Percentiles rank a stretch among this genome's conserved stretches.
Conservation (phyloP, 1,139 yeast species). For the Suhomyces maxii region DNA sequence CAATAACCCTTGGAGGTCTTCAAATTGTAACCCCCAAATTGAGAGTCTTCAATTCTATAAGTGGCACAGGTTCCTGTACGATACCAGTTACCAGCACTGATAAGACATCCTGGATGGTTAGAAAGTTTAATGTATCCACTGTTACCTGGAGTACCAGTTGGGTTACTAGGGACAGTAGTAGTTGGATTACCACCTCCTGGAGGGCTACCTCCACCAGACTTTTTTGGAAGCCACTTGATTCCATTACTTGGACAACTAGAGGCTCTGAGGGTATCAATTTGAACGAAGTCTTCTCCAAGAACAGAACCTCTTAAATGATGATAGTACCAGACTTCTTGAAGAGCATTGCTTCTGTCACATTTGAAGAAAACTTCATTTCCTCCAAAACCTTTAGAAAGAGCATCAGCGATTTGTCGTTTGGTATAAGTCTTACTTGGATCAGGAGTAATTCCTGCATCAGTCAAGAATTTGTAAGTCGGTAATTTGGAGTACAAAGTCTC, state of each 20-base stretch:
- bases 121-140: conserved; percentile 51
- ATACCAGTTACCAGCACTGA: conserved; percentile 85
- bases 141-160: conserved; percentile 24
- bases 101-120: conserved; percentile 71
- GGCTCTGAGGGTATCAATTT: conserved; percentile 56
- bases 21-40: conserved; percentile 71
- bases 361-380: conserved; percentile 67
- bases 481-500: conserved; percentile 62
- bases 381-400: conserved; percentile 57
- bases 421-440: conserved; percentile 61
- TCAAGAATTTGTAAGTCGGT: conserved; percentile 71
- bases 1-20: conserved; percentile 74
- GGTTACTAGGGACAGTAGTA: conserved; percentile 25
- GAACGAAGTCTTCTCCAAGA: conserved; percentile 60
- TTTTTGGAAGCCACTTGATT: conserved; percentile 74
- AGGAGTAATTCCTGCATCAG: conserved; percentile 69
- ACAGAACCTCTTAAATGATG: conserved; percentile 79
- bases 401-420: conserved; percentile 60
- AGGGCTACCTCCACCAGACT: conserved; percentile 28
- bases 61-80: conserved; percentile 85
- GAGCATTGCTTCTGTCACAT: conserved; percentile 66
- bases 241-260: conserved; percentile 71
- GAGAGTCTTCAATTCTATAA: conserved; percentile 50
- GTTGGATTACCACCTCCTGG: conserved; percentile 15
- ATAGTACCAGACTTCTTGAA: conserved; percentile 90